A percentile compares a stretch with the other conserved stretches of the same genome.
Conservation (phyloP, 495 filamentous ascomycete genomes). For the Trichoderma erinaceum region DNA sequence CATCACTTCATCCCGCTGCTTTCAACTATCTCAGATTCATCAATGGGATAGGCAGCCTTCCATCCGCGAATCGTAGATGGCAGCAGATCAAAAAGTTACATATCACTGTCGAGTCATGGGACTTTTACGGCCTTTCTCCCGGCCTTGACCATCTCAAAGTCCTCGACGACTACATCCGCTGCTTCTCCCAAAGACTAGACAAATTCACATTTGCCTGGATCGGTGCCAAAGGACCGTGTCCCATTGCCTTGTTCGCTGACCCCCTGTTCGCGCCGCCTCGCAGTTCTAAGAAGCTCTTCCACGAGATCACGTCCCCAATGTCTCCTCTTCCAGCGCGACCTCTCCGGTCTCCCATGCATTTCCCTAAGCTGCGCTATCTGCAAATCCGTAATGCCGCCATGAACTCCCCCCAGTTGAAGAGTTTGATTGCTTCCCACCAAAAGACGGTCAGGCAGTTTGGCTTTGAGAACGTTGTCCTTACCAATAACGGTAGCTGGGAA, state of each 20-base stretch:
- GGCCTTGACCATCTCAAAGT: constrained; percentile 67
- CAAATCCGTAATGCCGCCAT: constrained; percentile 60
- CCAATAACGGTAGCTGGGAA: constrained; percentile 62
- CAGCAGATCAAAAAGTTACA: constrained; percentile 61
- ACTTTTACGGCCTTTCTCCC: constrained; percentile 45
- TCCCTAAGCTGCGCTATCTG: constrained; percentile 55
- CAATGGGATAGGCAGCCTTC: constrained; percentile 60
- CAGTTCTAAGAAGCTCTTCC: constrained; percentile 44
- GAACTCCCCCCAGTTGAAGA: constrained; percentile 58
- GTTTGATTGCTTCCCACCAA: constrained; percentile 55
- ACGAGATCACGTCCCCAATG: constrained; percentile 50
- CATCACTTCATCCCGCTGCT: constrained; percentile 60
- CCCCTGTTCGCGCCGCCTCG: constrained; percentile 51
- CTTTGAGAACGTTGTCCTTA: constrained; percentile 61
- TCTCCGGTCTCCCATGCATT: constrained; percentile 42
- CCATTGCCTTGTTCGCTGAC: constrained; percentile 58
- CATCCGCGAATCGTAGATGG: constrained; percentile 60
- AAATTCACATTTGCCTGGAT: constrained; percentile 66
- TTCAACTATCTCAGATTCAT: constrained; percentile 63
- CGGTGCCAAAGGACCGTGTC: constrained; percentile 59
- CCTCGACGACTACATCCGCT: constrained; percentile 64
- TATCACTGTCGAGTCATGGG: constrained; percentile 60
- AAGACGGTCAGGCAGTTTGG: constrained; percentile 61
- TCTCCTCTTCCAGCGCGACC: constrained; percentile 42
- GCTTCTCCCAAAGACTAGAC: constrained; percentile 54